Evolutionary conservation across 2,329 filamentous ascomycete species (phyloP).

Genomic region (Diplodia sapinea): DNA sequence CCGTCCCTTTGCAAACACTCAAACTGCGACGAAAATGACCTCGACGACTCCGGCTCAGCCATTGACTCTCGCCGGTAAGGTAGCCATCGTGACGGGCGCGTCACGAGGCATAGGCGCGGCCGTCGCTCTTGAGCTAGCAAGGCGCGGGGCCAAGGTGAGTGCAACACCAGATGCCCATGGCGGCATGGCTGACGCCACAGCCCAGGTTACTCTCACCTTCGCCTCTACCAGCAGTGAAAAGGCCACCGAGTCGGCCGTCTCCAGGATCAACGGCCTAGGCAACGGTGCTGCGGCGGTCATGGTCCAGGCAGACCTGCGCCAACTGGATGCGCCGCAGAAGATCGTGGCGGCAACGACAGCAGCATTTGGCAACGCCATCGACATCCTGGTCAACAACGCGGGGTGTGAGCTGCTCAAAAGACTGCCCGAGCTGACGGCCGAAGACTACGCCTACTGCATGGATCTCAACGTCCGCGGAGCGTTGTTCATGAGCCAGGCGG

Average conservation of each 20-base stretch:
- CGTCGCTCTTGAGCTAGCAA: constrained; percentile 56
- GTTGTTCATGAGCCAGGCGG: constrained; percentile 60
- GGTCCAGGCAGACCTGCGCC: constrained; percentile 50
- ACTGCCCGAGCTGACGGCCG: constrained; percentile 50
- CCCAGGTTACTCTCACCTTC: constrained; percentile 52
- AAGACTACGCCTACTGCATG: constrained; percentile 62
- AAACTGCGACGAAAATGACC: background rate
- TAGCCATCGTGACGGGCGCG: constrained; percentile 58
- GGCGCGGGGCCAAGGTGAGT: constrained; percentile 52
- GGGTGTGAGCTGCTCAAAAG: constrained; percentile 41
- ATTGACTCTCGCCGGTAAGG: constrained; percentile 41
- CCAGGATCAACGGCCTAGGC: constrained; percentile 43
- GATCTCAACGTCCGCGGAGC: constrained; percentile 63
- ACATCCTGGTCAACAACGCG: constrained; percentile 54
- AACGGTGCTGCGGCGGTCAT: constrained; percentile 47
- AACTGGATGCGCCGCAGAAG: constrained; percentile 43
- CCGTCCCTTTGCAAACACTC: background rate
- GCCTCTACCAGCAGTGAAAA: constrained; percentile 48
- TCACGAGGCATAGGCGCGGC: constrained; percentile 58
- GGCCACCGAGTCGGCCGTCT: constrained; percentile 43
- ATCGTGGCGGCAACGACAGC: constrained; percentile 47
- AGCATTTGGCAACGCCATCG: constrained; percentile 49
- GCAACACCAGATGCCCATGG: background rate
- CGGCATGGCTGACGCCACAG: background rate
- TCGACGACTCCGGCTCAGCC: background rate